A percentile compares a stretch with the other conserved stretches of the same genome.
Evolutionary conservation across 495 filamentous ascomycete genomes (phyloP).

Genomic region (Cairneyella variabilis): DNA sequence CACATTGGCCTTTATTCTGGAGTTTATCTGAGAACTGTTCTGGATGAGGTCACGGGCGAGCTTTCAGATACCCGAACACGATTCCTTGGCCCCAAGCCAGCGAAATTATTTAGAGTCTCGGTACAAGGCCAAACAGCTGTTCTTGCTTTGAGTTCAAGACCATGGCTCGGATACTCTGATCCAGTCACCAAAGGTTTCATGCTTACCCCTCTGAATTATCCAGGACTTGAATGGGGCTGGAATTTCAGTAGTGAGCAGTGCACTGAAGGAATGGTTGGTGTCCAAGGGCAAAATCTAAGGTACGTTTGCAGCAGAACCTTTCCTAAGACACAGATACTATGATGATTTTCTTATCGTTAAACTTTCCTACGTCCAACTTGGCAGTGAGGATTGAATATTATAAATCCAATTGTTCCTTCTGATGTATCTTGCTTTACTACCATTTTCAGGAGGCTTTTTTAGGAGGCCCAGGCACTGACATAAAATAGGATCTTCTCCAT

Average conservation of each 20-base stretch:
- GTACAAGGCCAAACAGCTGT: constrained; percentile 84
- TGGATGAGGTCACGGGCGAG: constrained; percentile 93
- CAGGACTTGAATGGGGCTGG: constrained; percentile 88
- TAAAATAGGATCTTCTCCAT: constrained; percentile 78
- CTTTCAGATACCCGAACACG: constrained; percentile 90
- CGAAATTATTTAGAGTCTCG: constrained; percentile 80
- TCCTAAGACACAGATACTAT: constrained; percentile 38
- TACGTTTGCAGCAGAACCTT: constrained; percentile 54
- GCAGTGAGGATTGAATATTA: constrained; percentile 51
- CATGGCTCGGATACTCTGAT: constrained; percentile 91
- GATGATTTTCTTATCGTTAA: constrained; percentile 58
- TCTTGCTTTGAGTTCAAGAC: constrained; percentile 81
- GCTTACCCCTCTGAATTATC: constrained; percentile 86
- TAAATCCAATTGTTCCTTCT: constrained; percentile 78
- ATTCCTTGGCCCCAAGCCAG: constrained; percentile 85
- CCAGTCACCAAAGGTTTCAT: constrained; percentile 78
- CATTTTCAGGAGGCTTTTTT: constrained; percentile 4
- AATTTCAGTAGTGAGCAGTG: constrained; percentile 94
- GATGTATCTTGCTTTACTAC: constrained; percentile 24
- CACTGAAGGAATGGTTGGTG: constrained; percentile 91
- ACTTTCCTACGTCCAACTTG: constrained; percentile 33
- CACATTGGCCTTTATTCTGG: constrained; percentile 96
- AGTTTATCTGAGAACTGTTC: constrained; percentile 87
- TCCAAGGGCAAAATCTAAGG: constrained; percentile 86
- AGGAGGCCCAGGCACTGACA: constrained; percentile 29